Evolutionary conservation across 1,139 yeast genomes (phyloP), one percentile per base, ranked within the genome.

Genomic region (Suhomyces chickasaworum): DNA sequence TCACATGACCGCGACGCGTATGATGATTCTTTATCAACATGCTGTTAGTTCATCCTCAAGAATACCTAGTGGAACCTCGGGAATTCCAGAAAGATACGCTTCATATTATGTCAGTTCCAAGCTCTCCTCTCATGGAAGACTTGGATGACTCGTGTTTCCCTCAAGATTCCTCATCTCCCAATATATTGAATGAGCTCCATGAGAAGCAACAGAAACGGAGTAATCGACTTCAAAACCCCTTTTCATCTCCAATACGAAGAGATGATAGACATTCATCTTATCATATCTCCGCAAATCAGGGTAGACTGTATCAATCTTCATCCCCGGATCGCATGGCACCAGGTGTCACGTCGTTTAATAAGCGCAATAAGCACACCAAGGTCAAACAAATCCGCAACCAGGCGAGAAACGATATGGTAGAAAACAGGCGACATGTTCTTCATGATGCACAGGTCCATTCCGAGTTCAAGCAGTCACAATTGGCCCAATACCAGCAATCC

Each of bases 371-470:
- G 47, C 68, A 62, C 44, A 59, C 56, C 39, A 62, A 61, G 39
- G 40, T 68, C 36, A 57, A 56, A 42, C 63, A 63, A 40, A 62
- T 61, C 20, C 57, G 78, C 32, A 64, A 64, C 37, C 59, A 64
- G 23, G 62, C 64, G 36, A 57, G 66, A 21, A 59, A 63, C 33
- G 66, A 65, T 22, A 57, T 52, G 34, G 23, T 66, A 27, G 53
- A 51, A 21, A 37, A 53, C 17, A 57, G 55, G 27, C 56, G 78
- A 29, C 71, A 66, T 37, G 57, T 58, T 30, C 47, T 56, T 9
- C 46, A 53, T 39, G 66, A 65, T 22, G 29, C 49, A 9, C 75
- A 71, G 50, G 55, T 54, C 3, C 44, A 42, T 8, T 42, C 51
- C 3, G 67, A 65, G 42, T 47, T 46, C 27, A 42, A 51, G n/a